A percentile compares a stretch with the other conserved stretches of the same genome.
These are phyloP conservation scores for Ustilago esculenta DNA, from an alignment of 1,284 basidiomycete species.

Conservation along the genomic window DNA sequence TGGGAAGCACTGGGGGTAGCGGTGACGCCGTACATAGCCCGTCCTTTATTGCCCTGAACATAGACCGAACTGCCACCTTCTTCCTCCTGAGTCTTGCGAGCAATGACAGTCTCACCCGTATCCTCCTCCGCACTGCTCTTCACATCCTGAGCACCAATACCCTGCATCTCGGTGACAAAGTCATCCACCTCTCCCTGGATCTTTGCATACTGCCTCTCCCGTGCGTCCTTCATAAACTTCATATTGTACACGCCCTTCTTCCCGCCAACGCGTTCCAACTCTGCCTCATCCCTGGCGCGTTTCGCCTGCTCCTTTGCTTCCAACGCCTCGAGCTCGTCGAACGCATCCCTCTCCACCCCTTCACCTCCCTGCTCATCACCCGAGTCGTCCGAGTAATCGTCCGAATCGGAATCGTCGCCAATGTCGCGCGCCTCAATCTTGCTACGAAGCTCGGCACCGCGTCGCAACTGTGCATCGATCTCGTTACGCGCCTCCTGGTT, in stretches of 20 bases:
- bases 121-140: slow-evolving; percentile 23
- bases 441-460: slow-evolving; percentile 47
- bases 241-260: slow-evolving; percentile 62
- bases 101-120: slow-evolving; percentile 13
- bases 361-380: background rate
- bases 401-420: slow-evolving; percentile 34
- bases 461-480: slow-evolving; percentile 56
- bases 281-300: slow-evolving; percentile 33
- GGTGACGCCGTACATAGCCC: slow-evolving; percentile 56
- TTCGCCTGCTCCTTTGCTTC: slow-evolving; percentile 40
- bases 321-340: slow-evolving; percentile 55
- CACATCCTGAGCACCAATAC: slow-evolving; percentile 17
- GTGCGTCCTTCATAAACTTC: slow-evolving; percentile 67
- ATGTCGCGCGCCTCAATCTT: slow-evolving; percentile 55
- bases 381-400: slow-evolving; percentile 24
- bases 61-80: slow-evolving; percentile 12
- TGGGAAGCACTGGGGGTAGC: too few relatives aligned
- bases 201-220: slow-evolving; percentile 48
- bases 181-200: slow-evolving; percentile 52
- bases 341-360: slow-evolving; percentile 27
- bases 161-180: slow-evolving; percentile 47
- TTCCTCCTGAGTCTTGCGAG: background rate
- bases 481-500: slow-evolving; percentile 57
- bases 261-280: slow-evolving; percentile 43
- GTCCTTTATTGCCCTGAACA: slow-evolving; percentile 45